These are phyloP conservation scores for Chlorencoelia australis DNA, from an alignment of 2,329 filamentous ascomycete species.

Conservation along the genomic window DNA sequence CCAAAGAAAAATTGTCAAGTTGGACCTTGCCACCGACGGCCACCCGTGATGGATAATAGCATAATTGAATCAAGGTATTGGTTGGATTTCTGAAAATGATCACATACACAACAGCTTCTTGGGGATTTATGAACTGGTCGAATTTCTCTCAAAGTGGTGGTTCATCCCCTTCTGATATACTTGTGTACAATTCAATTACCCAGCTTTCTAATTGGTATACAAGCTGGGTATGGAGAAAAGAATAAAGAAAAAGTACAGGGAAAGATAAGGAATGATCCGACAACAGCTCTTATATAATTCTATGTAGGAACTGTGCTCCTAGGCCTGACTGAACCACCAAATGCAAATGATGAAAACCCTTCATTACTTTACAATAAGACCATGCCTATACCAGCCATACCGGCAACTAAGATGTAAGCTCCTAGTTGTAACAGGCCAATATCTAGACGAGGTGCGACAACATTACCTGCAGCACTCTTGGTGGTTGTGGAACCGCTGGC, in stretches of 20 bases:
- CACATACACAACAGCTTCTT: no score
- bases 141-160: no score
- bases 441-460: slow-evolving; percentile 35
- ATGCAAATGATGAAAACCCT: slow-evolving; percentile 9
- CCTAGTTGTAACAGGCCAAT: slow-evolving; percentile 37
- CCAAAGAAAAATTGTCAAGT: no score
- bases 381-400: slow-evolving; percentile 43
- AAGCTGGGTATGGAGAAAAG: no score
- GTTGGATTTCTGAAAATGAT: no score
- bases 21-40: no score
- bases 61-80: no score
- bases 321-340: slow-evolving; percentile 6
- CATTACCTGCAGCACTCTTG: slow-evolving; percentile 30
- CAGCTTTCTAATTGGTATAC: no score
- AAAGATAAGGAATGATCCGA: slow-evolving; percentile 1
- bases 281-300: not conserved
- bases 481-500: slow-evolving; percentile 18
- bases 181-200: no score
- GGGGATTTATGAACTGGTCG: no score
- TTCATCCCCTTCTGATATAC: no score
- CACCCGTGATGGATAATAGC: no score
- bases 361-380: slow-evolving; percentile 37
- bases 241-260: not conserved
- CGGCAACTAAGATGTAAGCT: slow-evolving; percentile 38
- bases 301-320: not conserved